Percentiles rank a stretch among this genome's conserved stretches.
These are phyloP conservation scores for Neurospora hispaniola DNA, from an alignment of 495 filamentous ascomycete species.

Conservation along the genomic window DNA sequence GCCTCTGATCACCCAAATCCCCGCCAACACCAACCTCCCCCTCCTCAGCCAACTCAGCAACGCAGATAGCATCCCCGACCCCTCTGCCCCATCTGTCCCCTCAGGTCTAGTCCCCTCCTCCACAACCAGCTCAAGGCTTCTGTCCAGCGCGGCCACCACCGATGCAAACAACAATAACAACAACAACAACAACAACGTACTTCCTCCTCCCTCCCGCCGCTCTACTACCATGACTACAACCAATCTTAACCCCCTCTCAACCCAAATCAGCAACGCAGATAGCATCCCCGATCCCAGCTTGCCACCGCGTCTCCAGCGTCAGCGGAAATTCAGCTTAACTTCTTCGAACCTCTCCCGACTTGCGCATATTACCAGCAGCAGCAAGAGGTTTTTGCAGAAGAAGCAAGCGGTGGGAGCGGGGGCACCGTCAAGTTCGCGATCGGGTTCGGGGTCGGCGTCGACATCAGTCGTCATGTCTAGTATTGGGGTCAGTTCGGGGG, in stretches of 20 bases:
- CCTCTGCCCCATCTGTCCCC: neutral
- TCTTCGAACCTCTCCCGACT: neutral
- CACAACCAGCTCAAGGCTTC: neutral
- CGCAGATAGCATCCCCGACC: conserved; percentile 5
- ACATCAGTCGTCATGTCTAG: neutral
- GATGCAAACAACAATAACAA: neutral
- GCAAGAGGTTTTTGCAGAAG: neutral
- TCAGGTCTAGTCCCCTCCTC: neutral
- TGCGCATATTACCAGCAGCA: neutral
- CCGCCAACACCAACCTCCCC: conserved; percentile 13
- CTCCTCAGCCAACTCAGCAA: conserved; percentile 4
- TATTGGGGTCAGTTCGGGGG: neutral
- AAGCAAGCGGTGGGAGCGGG: neutral
- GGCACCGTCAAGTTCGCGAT: neutral
- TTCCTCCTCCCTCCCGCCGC: neutral
- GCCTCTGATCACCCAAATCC: conserved; percentile 11
- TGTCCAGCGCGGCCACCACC: neutral
- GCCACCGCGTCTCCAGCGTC: neutral
- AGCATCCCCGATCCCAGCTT: conserved; percentile 4
- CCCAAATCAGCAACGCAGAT: conserved; percentile 8
- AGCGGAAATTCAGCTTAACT: neutral
- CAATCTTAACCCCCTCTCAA: conserved; percentile 6
- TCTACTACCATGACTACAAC: neutral
- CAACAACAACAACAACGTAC: too few species aligned
- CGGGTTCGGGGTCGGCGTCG: neutral